Evolutionary conservation across 1,139 yeast genomes (phyloP).

Genomic region (Geotrichum histeridarum): DNA sequence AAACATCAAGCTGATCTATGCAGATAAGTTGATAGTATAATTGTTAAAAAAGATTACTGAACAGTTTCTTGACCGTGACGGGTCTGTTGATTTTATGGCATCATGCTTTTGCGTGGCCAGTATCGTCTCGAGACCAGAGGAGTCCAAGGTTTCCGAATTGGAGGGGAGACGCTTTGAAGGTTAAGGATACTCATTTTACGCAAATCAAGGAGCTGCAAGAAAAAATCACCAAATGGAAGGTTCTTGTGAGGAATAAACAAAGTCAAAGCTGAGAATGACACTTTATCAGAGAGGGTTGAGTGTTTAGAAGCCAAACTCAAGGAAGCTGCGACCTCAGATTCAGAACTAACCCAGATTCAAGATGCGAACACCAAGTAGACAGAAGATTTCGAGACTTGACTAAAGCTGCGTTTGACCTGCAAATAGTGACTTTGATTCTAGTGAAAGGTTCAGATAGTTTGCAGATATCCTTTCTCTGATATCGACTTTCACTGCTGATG

Average conservation of each 20-base stretch:
- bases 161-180: not conserved
- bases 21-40: too few species aligned
- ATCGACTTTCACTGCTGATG: too few species aligned
- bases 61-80: too few species aligned
- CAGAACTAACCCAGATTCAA: not conserved
- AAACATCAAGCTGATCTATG: too few species aligned
- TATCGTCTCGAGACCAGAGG: too few species aligned
- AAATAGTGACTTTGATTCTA: too few species aligned
- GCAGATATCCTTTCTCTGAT: too few species aligned
- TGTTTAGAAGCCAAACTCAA: constrained; percentile 15
- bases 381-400: constrained; percentile 21
- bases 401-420: too few species aligned
- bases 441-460: too few species aligned
- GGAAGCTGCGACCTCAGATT: not conserved
- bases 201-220: constrained; percentile 4
- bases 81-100: not conserved
- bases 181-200: not conserved
- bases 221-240: constrained; percentile 16
- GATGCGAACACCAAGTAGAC: constrained; percentile 22
- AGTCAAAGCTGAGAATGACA: constrained; percentile 15
- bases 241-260: constrained; percentile 4
- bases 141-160: not conserved
- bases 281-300: constrained; percentile 3
- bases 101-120: not conserved
- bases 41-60: too few species aligned